These are phyloP conservation scores for Isoetes engelmannii DNA, from an alignment of 83 land plant species.

Conservation along the genomic window DNA sequence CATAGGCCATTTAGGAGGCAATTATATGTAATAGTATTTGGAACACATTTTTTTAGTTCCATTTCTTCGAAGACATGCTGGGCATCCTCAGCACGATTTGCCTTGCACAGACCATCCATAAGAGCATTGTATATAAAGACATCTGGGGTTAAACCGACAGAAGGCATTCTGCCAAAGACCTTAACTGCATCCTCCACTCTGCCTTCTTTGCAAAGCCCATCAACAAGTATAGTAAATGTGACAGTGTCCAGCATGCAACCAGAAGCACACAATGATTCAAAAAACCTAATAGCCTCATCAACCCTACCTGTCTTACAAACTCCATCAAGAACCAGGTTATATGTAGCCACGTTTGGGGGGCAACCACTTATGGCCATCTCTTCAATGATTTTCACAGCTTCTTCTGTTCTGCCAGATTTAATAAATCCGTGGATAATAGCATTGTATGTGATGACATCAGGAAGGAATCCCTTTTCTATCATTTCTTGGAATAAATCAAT, in stretches of 20 bases:
- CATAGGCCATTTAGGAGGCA: conserved; percentile 49
- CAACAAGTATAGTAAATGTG: conserved; percentile 48
- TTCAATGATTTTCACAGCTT: conserved; percentile 32
- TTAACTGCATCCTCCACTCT: conserved; percentile 41
- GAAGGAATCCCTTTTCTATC: conserved; percentile 35
- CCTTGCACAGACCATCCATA: conserved; percentile 36
- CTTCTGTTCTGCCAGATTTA: conserved; percentile 36
- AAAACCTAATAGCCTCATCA: conserved; percentile 35
- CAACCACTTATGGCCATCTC: conserved; percentile 33
- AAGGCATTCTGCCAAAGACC: conserved; percentile 33
- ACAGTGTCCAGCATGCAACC: conserved; percentile 27
- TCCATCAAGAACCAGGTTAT: conserved; percentile 50
- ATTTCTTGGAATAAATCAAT: conserved; percentile 43
- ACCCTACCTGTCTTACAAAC: conserved; percentile 34
- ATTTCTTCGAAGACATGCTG: conserved; percentile 31
- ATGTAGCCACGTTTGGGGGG: conserved; percentile 33
- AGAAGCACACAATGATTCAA: conserved; percentile 30
- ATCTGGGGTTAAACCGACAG: conserved; percentile 30
- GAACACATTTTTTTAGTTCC: conserved; percentile 24
- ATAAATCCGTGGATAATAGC: conserved; percentile 51
- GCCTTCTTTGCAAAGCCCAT: conserved; percentile 43
- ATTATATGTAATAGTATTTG: conserved; percentile 45
- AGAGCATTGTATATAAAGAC: conserved; percentile 41
- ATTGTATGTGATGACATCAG: conserved; percentile 48
- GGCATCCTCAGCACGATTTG: conserved; percentile 33